A percentile compares a stretch with the other conserved stretches of the same genome.
These are phyloP conservation scores for Lycium barbarum DNA, from an alignment of 257 asterid species.

Conservation along the genomic window DNA sequence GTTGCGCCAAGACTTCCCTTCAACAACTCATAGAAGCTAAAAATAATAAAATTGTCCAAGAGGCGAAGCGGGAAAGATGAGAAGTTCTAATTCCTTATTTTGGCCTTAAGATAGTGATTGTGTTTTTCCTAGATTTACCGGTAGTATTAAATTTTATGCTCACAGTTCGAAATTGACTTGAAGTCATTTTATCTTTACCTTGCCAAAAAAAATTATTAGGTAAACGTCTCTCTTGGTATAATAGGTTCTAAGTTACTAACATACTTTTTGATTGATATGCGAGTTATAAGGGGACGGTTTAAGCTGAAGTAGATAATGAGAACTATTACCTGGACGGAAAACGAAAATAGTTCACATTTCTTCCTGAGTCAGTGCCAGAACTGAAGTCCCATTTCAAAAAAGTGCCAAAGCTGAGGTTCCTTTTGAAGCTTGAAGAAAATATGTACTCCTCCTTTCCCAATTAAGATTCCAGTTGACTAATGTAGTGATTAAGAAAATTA, in stretches of 20 bases:
- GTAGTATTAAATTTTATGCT: not conserved
- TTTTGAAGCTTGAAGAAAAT: constrained; percentile 18
- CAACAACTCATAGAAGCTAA: not conserved
- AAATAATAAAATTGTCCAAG: constrained; percentile 9
- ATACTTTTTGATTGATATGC: not conserved
- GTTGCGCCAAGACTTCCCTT: not conserved
- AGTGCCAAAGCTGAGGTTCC: not conserved
- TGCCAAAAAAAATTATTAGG: not conserved
- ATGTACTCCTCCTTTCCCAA: not conserved
- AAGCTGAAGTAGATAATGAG: constrained; percentile 10
- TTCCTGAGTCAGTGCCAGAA: not conserved
- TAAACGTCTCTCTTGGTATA: not conserved
- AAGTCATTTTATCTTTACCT: not conserved
- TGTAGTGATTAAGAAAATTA: not conserved
- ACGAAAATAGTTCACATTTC: not conserved
- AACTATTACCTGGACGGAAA: not conserved
- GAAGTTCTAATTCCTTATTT: constrained; percentile 4
- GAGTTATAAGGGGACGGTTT: not conserved
- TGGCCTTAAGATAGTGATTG: not conserved
- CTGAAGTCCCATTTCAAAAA: not conserved
- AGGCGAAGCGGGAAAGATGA: constrained; percentile 3
- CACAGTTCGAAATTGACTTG: not conserved
- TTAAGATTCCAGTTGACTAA: not conserved
- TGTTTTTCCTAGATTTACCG: not conserved
- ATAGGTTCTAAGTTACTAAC: not conserved